Conservation (phyloP, 306 rosid species). For the Cyclanthera cordifolia region DNA sequence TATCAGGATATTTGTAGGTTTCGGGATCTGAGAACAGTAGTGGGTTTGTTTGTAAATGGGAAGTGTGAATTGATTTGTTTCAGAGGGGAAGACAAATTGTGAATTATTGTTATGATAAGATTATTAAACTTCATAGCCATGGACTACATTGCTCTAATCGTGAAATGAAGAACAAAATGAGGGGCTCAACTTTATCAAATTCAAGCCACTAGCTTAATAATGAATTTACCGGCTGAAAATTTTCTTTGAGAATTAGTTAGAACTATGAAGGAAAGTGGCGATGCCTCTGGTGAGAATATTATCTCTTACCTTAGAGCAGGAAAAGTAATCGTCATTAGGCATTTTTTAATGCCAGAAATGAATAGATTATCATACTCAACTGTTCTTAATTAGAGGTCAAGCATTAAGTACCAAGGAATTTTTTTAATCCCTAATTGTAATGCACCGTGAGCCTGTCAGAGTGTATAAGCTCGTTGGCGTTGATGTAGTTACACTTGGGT, state of each 20-base stretch:
- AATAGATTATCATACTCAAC: neutral
- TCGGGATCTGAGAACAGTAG: too few relatives aligned
- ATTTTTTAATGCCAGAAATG: neutral
- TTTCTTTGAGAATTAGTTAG: neutral
- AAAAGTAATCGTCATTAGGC: neutral
- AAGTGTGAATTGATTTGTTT: too few relatives aligned
- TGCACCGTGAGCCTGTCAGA: too few relatives aligned
- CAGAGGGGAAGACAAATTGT: too few relatives aligned
- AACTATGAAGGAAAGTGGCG: conserved; percentile 37
- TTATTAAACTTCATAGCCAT: conserved; percentile 24
- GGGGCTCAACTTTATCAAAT: neutral
- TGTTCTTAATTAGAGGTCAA: neutral
- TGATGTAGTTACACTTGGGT: too few relatives aligned
- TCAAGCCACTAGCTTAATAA: neutral
- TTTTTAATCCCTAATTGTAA: neutral
- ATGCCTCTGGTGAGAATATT: conserved; percentile 41
- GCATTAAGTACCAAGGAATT: neutral
- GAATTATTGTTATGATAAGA: too few relatives aligned
- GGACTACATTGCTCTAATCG: neutral
- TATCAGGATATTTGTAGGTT: too few relatives aligned
- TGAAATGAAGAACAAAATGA: neutral
- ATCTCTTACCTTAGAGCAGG: conserved; percentile 32
- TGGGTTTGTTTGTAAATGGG: too few relatives aligned
- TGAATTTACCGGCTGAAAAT: neutral
- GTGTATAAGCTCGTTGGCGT: neutral